Conservation (phyloP, 2,329 filamentous ascomycete genomes). For the Ophiobolus disseminans region DNA sequence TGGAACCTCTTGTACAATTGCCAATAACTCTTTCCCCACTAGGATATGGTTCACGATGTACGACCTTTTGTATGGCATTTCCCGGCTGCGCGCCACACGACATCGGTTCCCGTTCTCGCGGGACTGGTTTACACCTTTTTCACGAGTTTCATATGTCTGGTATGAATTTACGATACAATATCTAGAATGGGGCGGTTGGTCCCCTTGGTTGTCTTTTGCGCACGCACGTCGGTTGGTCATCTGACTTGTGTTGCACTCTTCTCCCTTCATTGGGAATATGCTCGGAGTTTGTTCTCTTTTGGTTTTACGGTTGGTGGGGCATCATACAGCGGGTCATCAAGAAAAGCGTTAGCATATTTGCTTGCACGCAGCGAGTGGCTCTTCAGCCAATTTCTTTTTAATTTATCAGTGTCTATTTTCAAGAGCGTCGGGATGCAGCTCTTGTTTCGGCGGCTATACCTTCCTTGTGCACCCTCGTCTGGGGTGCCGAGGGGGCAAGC, state of each 20-base stretch:
- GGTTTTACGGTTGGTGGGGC: conserved; percentile 3
- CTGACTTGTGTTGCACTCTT: conserved; percentile 22
- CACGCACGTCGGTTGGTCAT: conserved; percentile 17
- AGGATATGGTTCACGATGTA: conserved; percentile 43
- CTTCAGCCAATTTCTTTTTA: conserved; percentile 39
- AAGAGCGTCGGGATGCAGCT: conserved; percentile 32
- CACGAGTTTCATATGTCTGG: conserved; percentile 47
- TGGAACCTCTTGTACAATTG: conserved; percentile 37
- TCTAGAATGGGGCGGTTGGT: too few relatives aligned
- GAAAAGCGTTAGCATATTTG: conserved; percentile 32
- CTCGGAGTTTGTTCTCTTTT: conserved; percentile 26
- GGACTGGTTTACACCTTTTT: conserved; percentile 9
- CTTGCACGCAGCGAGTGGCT: conserved; percentile 38
- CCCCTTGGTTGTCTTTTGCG: conserved; percentile 14
- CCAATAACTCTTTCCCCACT: conserved; percentile 41
- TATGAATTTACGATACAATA: conserved; percentile 19
- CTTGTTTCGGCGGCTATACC: conserved; percentile 46
- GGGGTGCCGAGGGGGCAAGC: conserved; percentile 34
- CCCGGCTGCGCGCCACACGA: too few relatives aligned
- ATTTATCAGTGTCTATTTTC: conserved; percentile 25
- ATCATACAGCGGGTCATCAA: conserved; percentile 16
- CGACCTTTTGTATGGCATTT: conserved; percentile 48
- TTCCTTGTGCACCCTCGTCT: conserved; percentile 25
- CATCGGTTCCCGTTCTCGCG: too few relatives aligned
- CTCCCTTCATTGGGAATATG: conserved; percentile 32